Evolutionary conservation across 2,329 filamentous ascomycete genomes (phyloP).

Genomic region (Arthrobotrys sinensis): DNA sequence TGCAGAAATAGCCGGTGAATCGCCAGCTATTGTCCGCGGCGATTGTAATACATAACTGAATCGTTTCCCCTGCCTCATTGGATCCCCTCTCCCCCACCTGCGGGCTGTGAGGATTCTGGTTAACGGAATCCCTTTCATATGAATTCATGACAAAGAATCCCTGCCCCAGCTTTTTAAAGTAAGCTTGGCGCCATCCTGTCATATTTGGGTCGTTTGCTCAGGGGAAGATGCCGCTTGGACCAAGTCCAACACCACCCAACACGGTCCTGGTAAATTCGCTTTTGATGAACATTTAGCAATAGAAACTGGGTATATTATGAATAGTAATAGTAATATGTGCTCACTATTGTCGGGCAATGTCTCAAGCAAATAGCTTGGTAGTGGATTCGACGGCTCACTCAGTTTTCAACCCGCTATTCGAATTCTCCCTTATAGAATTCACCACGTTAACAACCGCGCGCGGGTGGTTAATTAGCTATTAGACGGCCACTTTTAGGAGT

Average conservation of each 20-base stretch:
- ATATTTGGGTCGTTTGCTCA: constrained; percentile 15
- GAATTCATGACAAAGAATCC: background rate
- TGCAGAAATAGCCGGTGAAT: constrained; percentile 22
- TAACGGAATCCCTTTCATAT: constrained; percentile 5
- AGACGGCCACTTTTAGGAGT: background rate
- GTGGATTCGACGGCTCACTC: constrained; percentile 6
- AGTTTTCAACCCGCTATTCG: background rate
- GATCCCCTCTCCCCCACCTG: background rate
- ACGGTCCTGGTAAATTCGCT: background rate
- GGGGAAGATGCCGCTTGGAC: constrained; percentile 23
- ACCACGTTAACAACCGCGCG: background rate
- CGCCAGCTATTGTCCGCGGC: constrained; percentile 19
- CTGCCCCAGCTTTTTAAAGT: constrained; percentile 15
- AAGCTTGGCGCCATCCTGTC: constrained; percentile 38
- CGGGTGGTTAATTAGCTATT: background rate
- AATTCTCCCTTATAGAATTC: constrained; percentile 1
- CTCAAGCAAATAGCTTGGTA: constrained; percentile 9
- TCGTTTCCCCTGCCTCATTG: constrained; percentile 19
- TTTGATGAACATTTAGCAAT: constrained; percentile 1
- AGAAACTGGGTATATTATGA: constrained; percentile 21
- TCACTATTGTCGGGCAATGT: constrained; percentile 6
- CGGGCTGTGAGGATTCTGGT: background rate
- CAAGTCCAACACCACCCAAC: background rate
- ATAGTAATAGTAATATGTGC: background rate
- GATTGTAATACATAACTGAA: constrained; percentile 18